Conservation (phyloP, 2,329 filamentous ascomycete species). For the Fusarium marasasianum region DNA sequence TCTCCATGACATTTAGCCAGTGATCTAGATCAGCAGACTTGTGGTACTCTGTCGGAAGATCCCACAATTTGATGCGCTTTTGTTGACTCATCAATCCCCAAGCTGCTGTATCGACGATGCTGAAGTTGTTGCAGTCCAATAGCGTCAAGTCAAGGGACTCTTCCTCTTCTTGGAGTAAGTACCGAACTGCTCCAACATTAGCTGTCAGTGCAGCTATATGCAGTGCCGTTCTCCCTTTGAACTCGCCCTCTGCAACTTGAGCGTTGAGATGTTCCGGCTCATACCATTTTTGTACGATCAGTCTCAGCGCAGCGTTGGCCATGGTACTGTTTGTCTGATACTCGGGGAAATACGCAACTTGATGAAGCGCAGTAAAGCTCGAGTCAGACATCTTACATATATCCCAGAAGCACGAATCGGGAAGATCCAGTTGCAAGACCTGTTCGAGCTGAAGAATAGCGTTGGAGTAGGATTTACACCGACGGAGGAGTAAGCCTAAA, state of each 20-base stretch:
- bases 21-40: not conserved
- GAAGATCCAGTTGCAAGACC: not conserved
- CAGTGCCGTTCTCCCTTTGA: not conserved
- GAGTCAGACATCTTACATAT: not conserved
- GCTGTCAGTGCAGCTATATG: not conserved
- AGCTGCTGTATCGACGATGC: not conserved
- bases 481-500: not conserved
- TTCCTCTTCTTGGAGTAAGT: not conserved
- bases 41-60: not conserved
- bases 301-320: not conserved
- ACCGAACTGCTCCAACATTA: rapidly evolving
- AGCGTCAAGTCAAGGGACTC: not conserved
- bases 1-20: not conserved
- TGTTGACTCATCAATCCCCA: not conserved
- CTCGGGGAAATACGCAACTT: not conserved
- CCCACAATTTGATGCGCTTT: not conserved
- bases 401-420: not conserved
- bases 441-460: not conserved
- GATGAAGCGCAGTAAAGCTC: not conserved
- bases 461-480: not conserved
- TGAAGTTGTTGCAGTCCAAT: not conserved
- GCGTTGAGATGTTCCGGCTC: not conserved
- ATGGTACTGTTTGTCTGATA: not conserved
- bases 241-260: rapidly evolving
- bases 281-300: not conserved